Evolutionary conservation across 1,139 yeast genomes (phyloP), one percentile per base, ranked within the genome.

Genomic region (Scheffersomyces titani): DNA sequence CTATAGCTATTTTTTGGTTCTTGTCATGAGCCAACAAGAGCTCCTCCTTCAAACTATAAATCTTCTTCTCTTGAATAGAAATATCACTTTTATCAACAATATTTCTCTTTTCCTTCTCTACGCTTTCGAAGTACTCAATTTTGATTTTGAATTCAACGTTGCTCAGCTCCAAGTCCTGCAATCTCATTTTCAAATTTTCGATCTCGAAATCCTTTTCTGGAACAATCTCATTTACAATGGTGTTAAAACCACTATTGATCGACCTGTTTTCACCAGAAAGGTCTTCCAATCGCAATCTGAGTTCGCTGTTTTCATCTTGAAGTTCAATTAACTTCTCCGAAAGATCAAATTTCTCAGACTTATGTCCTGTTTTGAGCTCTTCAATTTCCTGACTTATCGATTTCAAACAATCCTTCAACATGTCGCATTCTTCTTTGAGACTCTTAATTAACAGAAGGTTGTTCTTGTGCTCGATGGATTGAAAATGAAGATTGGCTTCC

Each of bases 131-230:
- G 19, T 22, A 5, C 20, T 22, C 45, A 19, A 45, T 47, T 13
- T 19, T 5, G 19, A 44, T 40, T 19, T 49, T 20, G 19, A 19
- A 24, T 9, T 16, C 20, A 6, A 44, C 48, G 44, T 13, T 40
- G 21, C 19, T 51, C 18, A 40, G 19, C 48, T 64, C 59, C 2
- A 66, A 47, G 18, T 63, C 64, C 19, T 52, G 56, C 21, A 67
- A 22, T 51, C 61, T 61, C 47, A 59, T 55, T 52, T 56, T 65
- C 52, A 70, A 60, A 13, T 57, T 57, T 40, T 61, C 64, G 47
- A 78, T 66, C 47, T 70, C 73, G 44, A 60, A 61, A 47, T 73
- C 70, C 54, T 71, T 73, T 16, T 63, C 59, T 1, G 74, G 71
- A 0, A 72, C 45, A 2, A 64, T 55, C 1, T 57, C 58, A 16